Percentiles rank a stretch among this genome's conserved stretches.
Evolutionary conservation across 371 early-diverging fungal genomes (phyloP).

Genomic region (Circinella umbellata): DNA sequence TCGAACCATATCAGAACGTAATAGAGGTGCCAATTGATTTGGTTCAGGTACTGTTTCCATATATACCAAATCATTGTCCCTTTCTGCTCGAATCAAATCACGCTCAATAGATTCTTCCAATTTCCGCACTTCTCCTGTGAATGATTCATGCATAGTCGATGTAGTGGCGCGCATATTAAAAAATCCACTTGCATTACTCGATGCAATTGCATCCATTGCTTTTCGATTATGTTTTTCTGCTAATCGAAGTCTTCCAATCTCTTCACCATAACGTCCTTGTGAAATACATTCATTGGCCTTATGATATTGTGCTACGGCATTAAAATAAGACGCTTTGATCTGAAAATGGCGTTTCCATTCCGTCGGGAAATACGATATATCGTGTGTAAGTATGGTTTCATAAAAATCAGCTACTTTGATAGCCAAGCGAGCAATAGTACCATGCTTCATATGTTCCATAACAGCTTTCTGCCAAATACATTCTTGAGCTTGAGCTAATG

Average conservation of each 20-base stretch:
- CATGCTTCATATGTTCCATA: constrained; percentile 78
- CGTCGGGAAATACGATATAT: constrained; percentile 49
- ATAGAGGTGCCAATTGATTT: constrained; percentile 60
- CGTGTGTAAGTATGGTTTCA: constrained; percentile 54
- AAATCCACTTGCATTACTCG: background rate
- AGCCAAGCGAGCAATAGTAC: constrained; percentile 80
- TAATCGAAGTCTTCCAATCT: constrained; percentile 74
- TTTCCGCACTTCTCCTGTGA: constrained; percentile 27
- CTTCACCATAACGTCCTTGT: constrained; percentile 84
- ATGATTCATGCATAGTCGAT: constrained; percentile 12
- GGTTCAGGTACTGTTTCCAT: constrained; percentile 77
- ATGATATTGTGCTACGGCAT: constrained; percentile 80
- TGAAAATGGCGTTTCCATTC: constrained; percentile 72
- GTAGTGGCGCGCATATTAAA: background rate
- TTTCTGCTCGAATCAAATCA: constrained; percentile 74
- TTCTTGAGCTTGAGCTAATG: constrained; percentile 93
- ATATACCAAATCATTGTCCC: constrained; percentile 91
- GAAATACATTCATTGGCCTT: constrained; percentile 76
- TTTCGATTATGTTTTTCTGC: constrained; percentile 48
- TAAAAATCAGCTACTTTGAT: constrained; percentile 76
- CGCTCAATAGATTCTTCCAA: constrained; percentile 58
- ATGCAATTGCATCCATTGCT: constrained; percentile 29
- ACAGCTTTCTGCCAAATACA: constrained; percentile 87
- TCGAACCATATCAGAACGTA: constrained; percentile 78
- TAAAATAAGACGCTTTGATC: constrained; percentile 73